Conservation (phyloP, 129 eudicot genomes). For the Arctium lappa region DNA sequence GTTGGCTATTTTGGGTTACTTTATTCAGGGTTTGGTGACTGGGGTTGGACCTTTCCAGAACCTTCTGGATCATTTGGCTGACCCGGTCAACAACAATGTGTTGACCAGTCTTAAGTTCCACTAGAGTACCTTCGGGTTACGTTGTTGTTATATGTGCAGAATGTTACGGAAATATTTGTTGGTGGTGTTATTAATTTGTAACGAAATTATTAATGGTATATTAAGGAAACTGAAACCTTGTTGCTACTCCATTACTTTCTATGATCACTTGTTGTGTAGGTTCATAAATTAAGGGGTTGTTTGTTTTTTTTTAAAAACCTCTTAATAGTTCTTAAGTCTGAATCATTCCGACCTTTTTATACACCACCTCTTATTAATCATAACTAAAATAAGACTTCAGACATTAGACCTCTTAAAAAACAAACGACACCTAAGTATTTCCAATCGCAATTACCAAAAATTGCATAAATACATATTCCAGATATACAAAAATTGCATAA, state of each 20-base stretch:
- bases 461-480: not conserved
- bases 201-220: slow-evolving; percentile 19
- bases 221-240: slow-evolving; percentile 17
- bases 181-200: slow-evolving; percentile 26
- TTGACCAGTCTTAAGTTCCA: slow-evolving; percentile 98
- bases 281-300: not conserved
- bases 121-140: slow-evolving; percentile 21
- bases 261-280: not conserved
- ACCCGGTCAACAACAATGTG: slow-evolving; percentile 94
- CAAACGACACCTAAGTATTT: no score
- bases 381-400: no score
- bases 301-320: no score
- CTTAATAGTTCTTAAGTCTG: no score
- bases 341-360: no score
- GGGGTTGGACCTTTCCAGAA: slow-evolving; percentile 96
- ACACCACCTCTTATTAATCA: no score
- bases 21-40: slow-evolving; percentile 82
- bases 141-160: slow-evolving; percentile 44
- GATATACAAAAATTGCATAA: no score
- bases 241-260: not conserved
- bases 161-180: slow-evolving; percentile 16
- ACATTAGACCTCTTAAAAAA: no score
- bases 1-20: slow-evolving; percentile 92
- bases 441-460: not conserved
- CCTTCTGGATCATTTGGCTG: slow-evolving; percentile 97